Evolutionary conservation across 2,329 filamentous ascomycete species (phyloP).

Genomic region (Pseudogymnoascus sp.): DNA sequence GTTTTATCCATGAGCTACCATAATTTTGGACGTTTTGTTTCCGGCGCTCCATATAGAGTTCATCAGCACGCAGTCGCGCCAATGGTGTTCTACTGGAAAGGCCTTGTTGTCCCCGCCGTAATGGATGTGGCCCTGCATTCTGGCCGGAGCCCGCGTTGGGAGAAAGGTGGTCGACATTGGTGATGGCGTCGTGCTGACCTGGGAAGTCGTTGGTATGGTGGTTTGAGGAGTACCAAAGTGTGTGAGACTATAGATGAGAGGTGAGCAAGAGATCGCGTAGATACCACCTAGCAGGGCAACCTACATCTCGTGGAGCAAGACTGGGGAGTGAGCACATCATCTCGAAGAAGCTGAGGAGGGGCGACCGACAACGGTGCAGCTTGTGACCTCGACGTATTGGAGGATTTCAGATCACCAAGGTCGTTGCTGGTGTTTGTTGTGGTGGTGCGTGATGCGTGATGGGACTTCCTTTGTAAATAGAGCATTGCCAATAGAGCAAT

Average conservation of each 20-base stretch:
- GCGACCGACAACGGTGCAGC: background rate
- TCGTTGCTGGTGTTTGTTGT: background rate
- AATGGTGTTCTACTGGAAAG: constrained; percentile 54
- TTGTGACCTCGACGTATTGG: background rate
- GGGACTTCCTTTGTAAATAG: background rate
- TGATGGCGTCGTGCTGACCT: constrained; percentile 25
- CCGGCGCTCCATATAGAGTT: constrained; percentile 67
- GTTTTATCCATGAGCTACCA: constrained; percentile 83
- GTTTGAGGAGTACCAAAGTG: constrained; percentile 65
- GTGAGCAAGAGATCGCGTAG: background rate
- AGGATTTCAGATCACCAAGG: background rate
- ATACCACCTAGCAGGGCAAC: background rate
- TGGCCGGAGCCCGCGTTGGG: constrained; percentile 14
- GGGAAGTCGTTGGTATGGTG: constrained; percentile 38
- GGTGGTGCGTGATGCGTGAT: background rate
- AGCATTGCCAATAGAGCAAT: background rate
- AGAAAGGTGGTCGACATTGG: constrained; percentile 28
- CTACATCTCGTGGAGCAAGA: constrained; percentile 56
- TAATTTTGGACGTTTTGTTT: constrained; percentile 79
- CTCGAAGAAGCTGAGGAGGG: constrained; percentile 14
- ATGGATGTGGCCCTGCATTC: constrained; percentile 21
- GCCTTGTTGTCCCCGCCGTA: constrained; percentile 37
- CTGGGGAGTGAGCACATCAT: constrained; percentile 61
- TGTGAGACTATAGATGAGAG: constrained; percentile 50
- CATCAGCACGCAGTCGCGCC: constrained; percentile 65